These are phyloP conservation scores for Clonostachys chloroleuca DNA, from an alignment of 2,329 filamentous ascomycete genomes.

Conservation along the genomic window DNA sequence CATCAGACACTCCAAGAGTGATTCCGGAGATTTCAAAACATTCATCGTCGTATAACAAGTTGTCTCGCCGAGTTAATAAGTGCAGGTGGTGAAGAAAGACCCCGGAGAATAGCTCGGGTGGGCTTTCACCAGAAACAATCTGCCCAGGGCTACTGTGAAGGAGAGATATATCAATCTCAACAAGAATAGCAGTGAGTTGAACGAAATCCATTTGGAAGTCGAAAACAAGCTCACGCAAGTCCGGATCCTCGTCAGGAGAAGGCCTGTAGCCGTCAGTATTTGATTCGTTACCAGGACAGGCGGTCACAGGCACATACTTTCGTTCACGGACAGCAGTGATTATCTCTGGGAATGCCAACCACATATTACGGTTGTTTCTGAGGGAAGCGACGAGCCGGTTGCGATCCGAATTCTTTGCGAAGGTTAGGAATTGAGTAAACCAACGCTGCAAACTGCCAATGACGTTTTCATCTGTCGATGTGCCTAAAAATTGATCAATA, in stretches of 20 bases:
- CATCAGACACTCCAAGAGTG: conserved; percentile 2
- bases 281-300: neutral
- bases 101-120: conserved; percentile 15
- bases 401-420: conserved; percentile 24
- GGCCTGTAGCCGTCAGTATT: conserved; percentile 11
- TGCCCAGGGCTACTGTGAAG: conserved; percentile 14
- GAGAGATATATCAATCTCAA: conserved; percentile 40
- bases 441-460: conserved; percentile 14
- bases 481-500: neutral
- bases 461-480: neutral
- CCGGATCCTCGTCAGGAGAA: conserved; percentile 11
- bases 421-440: conserved; percentile 9
- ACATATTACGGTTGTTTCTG: conserved; percentile 40
- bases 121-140: conserved; percentile 6
- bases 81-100: conserved; percentile 40
- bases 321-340: conserved; percentile 25
- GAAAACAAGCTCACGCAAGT: conserved; percentile 20
- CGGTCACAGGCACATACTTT: conserved; percentile 26
- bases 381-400: conserved; percentile 35
- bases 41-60: neutral
- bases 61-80: conserved; percentile 12
- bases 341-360: conserved; percentile 46
- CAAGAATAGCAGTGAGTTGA: conserved; percentile 45
- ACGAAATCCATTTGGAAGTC: conserved; percentile 35
- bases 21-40: neutral